Evolutionary conservation across 2,329 filamentous ascomycete species (phyloP).

Genomic region (Orbilia blumenaviensis): DNA sequence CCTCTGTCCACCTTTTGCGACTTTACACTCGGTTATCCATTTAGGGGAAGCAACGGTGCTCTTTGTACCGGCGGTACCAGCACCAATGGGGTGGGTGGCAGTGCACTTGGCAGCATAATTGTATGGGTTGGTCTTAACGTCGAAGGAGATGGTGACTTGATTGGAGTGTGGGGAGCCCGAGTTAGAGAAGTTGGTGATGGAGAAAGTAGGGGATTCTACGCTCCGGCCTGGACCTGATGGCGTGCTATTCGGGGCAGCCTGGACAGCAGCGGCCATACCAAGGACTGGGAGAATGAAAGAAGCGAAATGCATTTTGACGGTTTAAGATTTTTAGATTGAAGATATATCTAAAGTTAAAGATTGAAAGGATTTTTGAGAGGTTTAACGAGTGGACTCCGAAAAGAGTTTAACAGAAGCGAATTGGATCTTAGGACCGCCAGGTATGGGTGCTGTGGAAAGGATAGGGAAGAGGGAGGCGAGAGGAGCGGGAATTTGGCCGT

Average conservation of each 20-base stretch:
- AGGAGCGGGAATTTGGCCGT: not conserved
- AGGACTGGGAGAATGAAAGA: constrained; percentile 15
- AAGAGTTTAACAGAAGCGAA: not conserved
- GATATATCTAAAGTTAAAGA: not conserved
- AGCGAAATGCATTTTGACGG: constrained; percentile 22
- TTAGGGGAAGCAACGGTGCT: not conserved
- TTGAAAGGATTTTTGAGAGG: not conserved
- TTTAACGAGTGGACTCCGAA: not conserved
- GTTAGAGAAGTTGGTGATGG: constrained; percentile 19
- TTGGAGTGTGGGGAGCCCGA: not conserved
- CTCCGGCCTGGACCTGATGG: not conserved
- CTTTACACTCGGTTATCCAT: constrained; percentile 2
- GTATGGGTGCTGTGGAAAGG: not conserved
- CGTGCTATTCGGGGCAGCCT: constrained; percentile 22
- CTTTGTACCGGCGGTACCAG: not conserved
- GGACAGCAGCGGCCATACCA: not conserved
- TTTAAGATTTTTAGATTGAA: not conserved
- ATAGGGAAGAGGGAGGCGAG: not conserved
- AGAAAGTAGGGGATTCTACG: constrained; percentile 4
- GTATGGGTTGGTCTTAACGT: constrained; percentile 1
- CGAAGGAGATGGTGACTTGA: not conserved
- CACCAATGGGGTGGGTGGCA: not conserved
- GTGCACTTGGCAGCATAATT: not conserved
- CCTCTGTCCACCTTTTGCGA: not conserved
- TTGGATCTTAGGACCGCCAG: not conserved